A percentile compares a stretch with the other conserved stretches of the same genome.
Conservation (phyloP, 257 asterid genomes). For the Solanum arcanum region DNA sequence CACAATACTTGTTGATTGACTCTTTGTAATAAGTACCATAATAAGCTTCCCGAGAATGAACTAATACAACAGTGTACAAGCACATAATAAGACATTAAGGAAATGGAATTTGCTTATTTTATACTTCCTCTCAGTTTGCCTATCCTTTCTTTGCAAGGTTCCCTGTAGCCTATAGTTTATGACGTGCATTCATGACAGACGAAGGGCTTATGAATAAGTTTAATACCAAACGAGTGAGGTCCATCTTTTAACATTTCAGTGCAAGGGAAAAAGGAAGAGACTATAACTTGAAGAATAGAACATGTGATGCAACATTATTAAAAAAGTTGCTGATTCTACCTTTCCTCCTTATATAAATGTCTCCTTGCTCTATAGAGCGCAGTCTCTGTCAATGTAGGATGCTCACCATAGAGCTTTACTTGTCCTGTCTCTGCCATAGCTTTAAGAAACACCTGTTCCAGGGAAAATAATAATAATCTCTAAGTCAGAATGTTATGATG, state of each 20-base stretch:
- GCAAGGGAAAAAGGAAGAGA: not conserved
- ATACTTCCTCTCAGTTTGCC: not conserved
- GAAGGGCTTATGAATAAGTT: not conserved
- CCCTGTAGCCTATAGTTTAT: not conserved
- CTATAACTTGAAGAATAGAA: not conserved
- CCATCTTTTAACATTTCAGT: not conserved
- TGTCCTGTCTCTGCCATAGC: constrained; percentile 98
- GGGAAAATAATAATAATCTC: not conserved
- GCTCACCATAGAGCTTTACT: constrained; percentile 79
- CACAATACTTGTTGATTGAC: not conserved
- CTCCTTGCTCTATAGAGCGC: constrained; percentile 84
- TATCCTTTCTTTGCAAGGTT: not conserved
- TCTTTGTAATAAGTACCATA: not conserved
- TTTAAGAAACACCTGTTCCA: constrained; percentile 74
- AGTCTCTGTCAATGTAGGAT: constrained; percentile 76
- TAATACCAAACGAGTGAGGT: not conserved
- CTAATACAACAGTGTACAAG: not conserved
- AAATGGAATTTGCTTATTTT: not conserved
- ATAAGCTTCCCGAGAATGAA: not conserved
- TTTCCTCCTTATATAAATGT: constrained; percentile 76
- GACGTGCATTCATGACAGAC: not conserved
- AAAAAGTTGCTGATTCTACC: constrained; percentile 22
- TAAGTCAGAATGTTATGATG: not conserved
- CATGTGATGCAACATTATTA: not conserved
- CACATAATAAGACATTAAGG: not conserved